Evolutionary conservation across 805 yeast species (phyloP).

Genomic region (Monosporozyma aerobia): DNA sequence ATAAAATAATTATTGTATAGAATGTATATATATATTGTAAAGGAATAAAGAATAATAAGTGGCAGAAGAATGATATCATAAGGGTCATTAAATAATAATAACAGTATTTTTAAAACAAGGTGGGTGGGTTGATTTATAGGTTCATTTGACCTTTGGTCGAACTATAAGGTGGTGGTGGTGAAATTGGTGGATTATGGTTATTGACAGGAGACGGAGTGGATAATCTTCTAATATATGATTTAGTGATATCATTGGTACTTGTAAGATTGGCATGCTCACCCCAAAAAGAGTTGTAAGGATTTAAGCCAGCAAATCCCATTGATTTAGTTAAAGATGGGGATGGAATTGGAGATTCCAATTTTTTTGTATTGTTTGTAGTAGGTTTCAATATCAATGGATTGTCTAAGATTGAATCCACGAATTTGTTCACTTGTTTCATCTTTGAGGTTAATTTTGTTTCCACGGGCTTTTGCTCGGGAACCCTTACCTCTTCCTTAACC

Average conservation of each 20-base stretch:
- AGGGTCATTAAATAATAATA: neutral
- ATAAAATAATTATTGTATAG: neutral
- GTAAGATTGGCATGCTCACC: slow-evolving; percentile 7
- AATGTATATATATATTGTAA: neutral
- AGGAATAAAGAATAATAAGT: neutral
- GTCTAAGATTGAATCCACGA: neutral
- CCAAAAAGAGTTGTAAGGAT: slow-evolving; percentile 13
- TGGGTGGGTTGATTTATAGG: too few relatives aligned
- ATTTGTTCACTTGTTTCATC: slow-evolving; percentile 1
- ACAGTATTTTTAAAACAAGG: neutral
- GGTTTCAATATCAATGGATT: neutral
- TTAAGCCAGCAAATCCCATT: slow-evolving; percentile 2
- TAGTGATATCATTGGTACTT: neutral
- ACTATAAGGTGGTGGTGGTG: slow-evolving; percentile 5
- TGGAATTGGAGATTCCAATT: neutral
- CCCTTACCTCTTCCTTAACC: neutral
- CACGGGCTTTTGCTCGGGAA: neutral
- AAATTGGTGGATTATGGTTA: slow-evolving; percentile 1
- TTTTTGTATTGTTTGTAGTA: neutral
- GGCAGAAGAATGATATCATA: neutral
- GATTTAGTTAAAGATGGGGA: neutral
- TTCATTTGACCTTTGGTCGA: neutral
- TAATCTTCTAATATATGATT: neutral
- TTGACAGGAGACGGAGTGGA: neutral
- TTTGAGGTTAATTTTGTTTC: slow-evolving; percentile 1